phyloP scores from a whole-genome alignment of 805 yeast species.

The Yarrowia yakushimensis region DNA sequence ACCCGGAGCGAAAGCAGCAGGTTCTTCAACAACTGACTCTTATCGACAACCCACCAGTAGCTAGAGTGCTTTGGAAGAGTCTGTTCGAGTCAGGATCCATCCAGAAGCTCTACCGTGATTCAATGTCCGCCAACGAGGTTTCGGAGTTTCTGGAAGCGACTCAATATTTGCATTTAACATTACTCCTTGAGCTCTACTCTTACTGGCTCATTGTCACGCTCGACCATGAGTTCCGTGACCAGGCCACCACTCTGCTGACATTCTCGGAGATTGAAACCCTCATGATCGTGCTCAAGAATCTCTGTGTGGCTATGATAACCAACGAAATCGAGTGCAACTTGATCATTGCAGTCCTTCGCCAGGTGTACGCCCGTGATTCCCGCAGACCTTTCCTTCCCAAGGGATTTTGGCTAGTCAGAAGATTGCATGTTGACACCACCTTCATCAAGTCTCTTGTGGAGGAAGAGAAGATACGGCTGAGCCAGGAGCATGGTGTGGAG shows the following conservation, averaged over 20 bases:
- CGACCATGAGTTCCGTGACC: slow-evolving; percentile 55
- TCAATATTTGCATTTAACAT: slow-evolving; percentile 30
- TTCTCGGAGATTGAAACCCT: slow-evolving; percentile 43
- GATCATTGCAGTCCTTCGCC: slow-evolving; percentile 48
- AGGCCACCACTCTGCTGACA: slow-evolving; percentile 43
- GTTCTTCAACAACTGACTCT: not conserved
- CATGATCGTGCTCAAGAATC: slow-evolving; percentile 47
- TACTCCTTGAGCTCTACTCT: slow-evolving; percentile 57
- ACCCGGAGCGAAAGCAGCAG: slow-evolving; percentile 13
- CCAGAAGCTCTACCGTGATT: slow-evolving; percentile 27
- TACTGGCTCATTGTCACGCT: slow-evolving; percentile 65
- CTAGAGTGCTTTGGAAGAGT: slow-evolving; percentile 8
- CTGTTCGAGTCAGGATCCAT: slow-evolving; percentile 24
- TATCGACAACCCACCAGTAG: slow-evolving; percentile 14
- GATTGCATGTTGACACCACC: slow-evolving; percentile 38
- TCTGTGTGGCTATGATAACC: slow-evolving; percentile 48
- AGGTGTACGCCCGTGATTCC: slow-evolving; percentile 63
- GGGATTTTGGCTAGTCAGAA: slow-evolving; percentile 52
- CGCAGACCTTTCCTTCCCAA: slow-evolving; percentile 50
- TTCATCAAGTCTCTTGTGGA: slow-evolving; percentile 42
- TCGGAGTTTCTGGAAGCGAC: slow-evolving; percentile 29
- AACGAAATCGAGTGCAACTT: slow-evolving; percentile 20
- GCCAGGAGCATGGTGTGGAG: slow-evolving; percentile 28
- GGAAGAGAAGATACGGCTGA: slow-evolving; percentile 43
- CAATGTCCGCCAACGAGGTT: slow-evolving; percentile 19